A percentile compares a stretch with the other conserved stretches of the same genome.
Conservation (phyloP, 768 basidiomycete genomes). For the Boletellus ananas region DNA sequence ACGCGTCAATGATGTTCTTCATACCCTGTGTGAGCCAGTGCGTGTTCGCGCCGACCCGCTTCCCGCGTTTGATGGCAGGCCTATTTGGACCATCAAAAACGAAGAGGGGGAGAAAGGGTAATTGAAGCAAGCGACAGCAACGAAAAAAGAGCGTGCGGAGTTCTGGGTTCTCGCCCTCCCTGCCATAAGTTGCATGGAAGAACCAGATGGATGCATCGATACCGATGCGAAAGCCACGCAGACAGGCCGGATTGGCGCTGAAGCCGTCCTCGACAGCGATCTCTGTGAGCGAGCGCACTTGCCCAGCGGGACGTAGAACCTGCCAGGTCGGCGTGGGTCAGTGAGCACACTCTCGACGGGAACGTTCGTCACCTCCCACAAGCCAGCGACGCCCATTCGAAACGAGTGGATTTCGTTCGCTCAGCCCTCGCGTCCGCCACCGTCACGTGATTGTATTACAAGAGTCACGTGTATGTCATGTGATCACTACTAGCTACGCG, state of each 20-base stretch:
- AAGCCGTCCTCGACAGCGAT: conserved; percentile 76
- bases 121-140: conserved; percentile 70
- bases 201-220: conserved; percentile 86
- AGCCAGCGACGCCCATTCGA: conserved; percentile 46
- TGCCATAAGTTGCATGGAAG: conserved; percentile 66
- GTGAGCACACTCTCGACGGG: conserved; percentile 10
- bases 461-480: not conserved
- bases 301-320: conserved; percentile 70
- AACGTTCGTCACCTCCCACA: conserved; percentile 43
- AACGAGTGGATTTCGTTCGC: too few relatives aligned
- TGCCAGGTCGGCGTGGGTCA: conserved; percentile 16
- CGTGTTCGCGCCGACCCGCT: conserved; percentile 56
- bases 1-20: conserved; percentile 74
- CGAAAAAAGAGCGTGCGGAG: conserved; percentile 83
- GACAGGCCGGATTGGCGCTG: conserved; percentile 54
- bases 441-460: not conserved
- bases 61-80: conserved; percentile 76
- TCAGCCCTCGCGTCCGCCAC: too few relatives aligned
- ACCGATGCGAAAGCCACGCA: conserved; percentile 76
- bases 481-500: conserved; percentile 35
- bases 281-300: conserved; percentile 71
- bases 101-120: conserved; percentile 83
- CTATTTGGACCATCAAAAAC: conserved; percentile 90
- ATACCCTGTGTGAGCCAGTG: conserved; percentile 71
- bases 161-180: conserved; percentile 84